Conservation (phyloP, 495 filamentous ascomycete species). For the Penicillium salamii region DNA sequence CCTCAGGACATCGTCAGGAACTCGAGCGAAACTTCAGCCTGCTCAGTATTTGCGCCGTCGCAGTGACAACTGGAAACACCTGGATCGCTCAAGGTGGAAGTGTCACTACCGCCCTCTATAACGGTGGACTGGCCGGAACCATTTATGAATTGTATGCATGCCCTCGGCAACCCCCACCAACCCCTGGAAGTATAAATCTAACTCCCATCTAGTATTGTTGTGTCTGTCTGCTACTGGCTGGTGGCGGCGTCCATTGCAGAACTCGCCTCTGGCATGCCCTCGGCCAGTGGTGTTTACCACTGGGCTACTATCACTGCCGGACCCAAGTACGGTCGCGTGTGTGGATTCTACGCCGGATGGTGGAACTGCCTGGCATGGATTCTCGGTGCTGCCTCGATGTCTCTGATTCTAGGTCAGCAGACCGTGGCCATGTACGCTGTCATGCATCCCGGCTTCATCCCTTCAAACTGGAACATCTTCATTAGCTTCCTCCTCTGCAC, state of each 20-base stretch:
- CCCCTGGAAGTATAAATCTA: constrained; percentile 4
- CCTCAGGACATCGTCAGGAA: constrained; percentile 57
- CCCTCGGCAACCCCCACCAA: too few species aligned
- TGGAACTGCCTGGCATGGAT: constrained; percentile 81
- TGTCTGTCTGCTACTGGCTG: constrained; percentile 50
- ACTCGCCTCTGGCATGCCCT: constrained; percentile 77
- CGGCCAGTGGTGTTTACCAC: constrained; percentile 78
- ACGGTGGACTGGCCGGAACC: constrained; percentile 50
- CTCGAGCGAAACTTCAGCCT: constrained; percentile 60
- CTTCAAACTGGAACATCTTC: constrained; percentile 73
- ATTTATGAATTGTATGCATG: constrained; percentile 51
- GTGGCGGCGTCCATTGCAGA: constrained; percentile 62
- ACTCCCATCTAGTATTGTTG: constrained; percentile 36
- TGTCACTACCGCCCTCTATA: constrained; percentile 38
- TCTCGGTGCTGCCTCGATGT: constrained; percentile 61
- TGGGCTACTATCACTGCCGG: constrained; percentile 78
- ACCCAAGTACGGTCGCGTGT: constrained; percentile 57
- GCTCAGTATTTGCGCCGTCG: constrained; percentile 54
- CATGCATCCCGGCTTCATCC: constrained; percentile 61
- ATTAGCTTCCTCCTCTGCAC: constrained; percentile 63
- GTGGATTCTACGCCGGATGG: constrained; percentile 77
- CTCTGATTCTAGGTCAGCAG: constrained; percentile 66
- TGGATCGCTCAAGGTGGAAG: constrained; percentile 59
- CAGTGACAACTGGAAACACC: constrained; percentile 55
- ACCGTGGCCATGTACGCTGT: constrained; percentile 67